phyloP scores from a whole-genome alignment of 106 monocot genomes.

The Ottelia alismoides region DNA sequence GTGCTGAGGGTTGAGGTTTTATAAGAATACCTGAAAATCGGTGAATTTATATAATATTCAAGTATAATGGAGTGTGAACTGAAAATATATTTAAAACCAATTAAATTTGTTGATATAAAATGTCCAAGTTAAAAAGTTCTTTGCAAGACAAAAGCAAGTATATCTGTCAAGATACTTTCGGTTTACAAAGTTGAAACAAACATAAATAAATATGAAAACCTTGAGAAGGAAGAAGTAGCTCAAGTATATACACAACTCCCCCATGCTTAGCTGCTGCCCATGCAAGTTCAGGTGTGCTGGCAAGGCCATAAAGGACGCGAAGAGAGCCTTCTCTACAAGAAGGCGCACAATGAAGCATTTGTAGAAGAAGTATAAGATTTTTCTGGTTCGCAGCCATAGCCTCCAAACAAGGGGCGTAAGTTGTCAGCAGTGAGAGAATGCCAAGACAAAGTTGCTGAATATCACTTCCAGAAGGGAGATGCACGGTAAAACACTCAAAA shows the following conservation, averaged over 20 bases:
- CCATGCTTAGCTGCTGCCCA: slow-evolving; percentile 99
- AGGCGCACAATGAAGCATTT: slow-evolving; percentile 73
- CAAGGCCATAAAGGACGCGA: slow-evolving; percentile 86
- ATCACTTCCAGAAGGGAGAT: slow-evolving; percentile 35
- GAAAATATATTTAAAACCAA: no score
- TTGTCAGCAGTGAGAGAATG: slow-evolving; percentile 71
- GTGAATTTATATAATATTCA: no score
- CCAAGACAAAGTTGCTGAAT: slow-evolving; percentile 74
- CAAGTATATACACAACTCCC: slow-evolving; percentile 95
- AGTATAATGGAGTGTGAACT: no score
- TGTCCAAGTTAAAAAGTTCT: no score
- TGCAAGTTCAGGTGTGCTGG: slow-evolving; percentile 86
- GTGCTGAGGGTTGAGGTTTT: no score
- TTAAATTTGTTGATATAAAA: no score
- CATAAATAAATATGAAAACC: no score
- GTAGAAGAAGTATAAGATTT: slow-evolving; percentile 73
- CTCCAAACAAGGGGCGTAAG: slow-evolving; percentile 91
- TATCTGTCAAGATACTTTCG: no score
- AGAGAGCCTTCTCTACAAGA: slow-evolving; percentile 86
- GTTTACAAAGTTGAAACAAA: no score
- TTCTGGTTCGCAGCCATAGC: slow-evolving; percentile 92
- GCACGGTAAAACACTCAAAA: slow-evolving; percentile 64
- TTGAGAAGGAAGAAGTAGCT: slow-evolving; percentile 84
- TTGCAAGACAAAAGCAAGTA: no score
- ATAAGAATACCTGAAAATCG: no score